Conservation (phyloP, 257 asterid species). For the Salvia rosmarinus region DNA sequence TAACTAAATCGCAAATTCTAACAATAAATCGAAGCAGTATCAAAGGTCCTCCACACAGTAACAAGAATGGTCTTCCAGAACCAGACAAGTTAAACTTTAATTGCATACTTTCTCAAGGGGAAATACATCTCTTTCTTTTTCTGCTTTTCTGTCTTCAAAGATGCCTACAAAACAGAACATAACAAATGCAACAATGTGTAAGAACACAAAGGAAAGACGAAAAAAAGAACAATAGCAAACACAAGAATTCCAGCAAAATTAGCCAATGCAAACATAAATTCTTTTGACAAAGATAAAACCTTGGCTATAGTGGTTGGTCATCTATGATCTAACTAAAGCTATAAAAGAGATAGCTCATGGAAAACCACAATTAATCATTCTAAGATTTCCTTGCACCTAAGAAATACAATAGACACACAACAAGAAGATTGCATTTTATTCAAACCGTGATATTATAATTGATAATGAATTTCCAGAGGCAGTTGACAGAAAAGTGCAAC, state of each 20-base stretch:
- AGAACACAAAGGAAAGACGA: not conserved
- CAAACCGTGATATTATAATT: not conserved
- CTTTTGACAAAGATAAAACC: not conserved
- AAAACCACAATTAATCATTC: not conserved
- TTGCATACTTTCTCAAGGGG: constrained; percentile 76
- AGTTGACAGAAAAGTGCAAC: too few relatives aligned
- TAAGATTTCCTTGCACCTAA: not conserved
- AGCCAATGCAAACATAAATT: not conserved
- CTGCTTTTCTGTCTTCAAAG: constrained; percentile 70
- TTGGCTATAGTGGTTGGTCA: not conserved
- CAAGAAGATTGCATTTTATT: not conserved
- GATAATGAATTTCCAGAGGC: not conserved
- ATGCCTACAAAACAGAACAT: constrained; percentile 46
- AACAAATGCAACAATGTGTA: not conserved
- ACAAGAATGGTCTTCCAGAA: not conserved
- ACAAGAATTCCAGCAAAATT: not conserved
- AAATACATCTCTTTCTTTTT: constrained; percentile 77
- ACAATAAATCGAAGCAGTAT: constrained; percentile 1
- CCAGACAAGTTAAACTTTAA: constrained; percentile 50
- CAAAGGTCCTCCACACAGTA: constrained; percentile 18
- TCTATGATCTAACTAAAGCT: not conserved
- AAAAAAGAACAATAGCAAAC: not conserved
- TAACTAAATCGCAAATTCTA: not conserved
- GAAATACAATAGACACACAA: not conserved
- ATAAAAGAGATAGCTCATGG: not conserved